These are phyloP conservation scores for Phanerodontia chrysosporium DNA, from an alignment of 768 basidiomycete species.

Conservation along the genomic window DNA sequence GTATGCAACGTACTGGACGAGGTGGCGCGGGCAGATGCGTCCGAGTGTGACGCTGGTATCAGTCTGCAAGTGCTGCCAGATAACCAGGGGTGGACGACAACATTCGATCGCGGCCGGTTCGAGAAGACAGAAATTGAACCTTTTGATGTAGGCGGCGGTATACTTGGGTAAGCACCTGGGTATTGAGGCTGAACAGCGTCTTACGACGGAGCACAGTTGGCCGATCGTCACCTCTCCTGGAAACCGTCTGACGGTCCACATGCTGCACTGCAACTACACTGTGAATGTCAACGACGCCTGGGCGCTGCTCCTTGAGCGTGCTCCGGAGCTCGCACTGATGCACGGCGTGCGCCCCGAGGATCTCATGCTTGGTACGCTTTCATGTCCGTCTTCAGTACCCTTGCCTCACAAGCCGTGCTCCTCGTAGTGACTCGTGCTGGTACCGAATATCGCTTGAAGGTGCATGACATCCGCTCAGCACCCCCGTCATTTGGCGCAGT, in stretches of 20 bases:
- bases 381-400: neutral
- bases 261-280: slow-evolving; percentile 31
- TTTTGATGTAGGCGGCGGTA: neutral
- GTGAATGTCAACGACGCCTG: slow-evolving; percentile 33
- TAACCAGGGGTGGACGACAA: neutral
- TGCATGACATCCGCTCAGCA: slow-evolving; percentile 27
- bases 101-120: slow-evolving; percentile 1
- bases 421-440: slow-evolving; percentile 37
- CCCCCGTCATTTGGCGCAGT: neutral
- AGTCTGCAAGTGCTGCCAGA: slow-evolving; percentile 3
- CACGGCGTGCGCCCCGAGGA: slow-evolving; percentile 37
- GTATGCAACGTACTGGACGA: slow-evolving; percentile 37
- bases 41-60: slow-evolving; percentile 26
- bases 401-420: neutral
- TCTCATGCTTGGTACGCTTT: slow-evolving; percentile 36
- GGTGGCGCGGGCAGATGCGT: slow-evolving; percentile 12
- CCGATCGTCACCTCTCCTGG: slow-evolving; percentile 33
- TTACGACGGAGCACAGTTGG: slow-evolving; percentile 32
- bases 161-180: neutral
- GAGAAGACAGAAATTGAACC: neutral
- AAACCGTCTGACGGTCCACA: slow-evolving; percentile 33
- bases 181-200: too few species aligned
- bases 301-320: slow-evolving; percentile 33
- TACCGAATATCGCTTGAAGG: slow-evolving; percentile 36
- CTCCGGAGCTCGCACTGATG: slow-evolving; percentile 26